A percentile compares a stretch with the other conserved stretches of the same genome.
These are phyloP conservation scores for Diaporthe eres DNA, from an alignment of 2,329 filamentous ascomycete genomes.

Conservation along the genomic window DNA sequence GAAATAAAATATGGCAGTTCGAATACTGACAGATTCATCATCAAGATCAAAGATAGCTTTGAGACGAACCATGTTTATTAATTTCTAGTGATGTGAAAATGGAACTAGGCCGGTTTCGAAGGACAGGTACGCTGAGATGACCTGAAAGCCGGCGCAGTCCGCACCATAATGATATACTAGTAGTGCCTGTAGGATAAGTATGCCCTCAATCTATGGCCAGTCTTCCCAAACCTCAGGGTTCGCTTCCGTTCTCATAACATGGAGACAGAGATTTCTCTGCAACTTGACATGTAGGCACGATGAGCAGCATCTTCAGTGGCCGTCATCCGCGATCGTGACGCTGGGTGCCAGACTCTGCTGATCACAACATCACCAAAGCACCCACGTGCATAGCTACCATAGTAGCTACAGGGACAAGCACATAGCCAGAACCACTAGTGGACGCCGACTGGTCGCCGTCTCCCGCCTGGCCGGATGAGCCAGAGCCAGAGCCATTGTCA, in stretches of 20 bases:
- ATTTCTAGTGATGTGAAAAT: too few species aligned
- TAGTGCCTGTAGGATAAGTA: neutral
- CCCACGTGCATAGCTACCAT: constrained; percentile 3
- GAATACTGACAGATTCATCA: too few species aligned
- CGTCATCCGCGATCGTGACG: neutral
- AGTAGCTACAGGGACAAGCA: neutral
- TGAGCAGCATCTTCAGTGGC: neutral
- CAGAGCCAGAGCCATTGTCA: neutral
- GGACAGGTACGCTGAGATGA: neutral
- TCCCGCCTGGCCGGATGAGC: neutral
- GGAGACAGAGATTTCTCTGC: neutral
- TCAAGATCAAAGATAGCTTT: too few species aligned
- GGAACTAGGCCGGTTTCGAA: neutral
- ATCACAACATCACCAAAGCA: constrained; percentile 18
- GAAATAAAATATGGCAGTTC: too few species aligned
- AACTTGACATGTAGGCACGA: neutral
- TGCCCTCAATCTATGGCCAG: neutral
- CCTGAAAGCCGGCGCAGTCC: neutral
- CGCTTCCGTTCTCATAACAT: neutral
- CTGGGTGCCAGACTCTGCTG: neutral
- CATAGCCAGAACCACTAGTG: neutral
- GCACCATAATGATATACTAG: too few species aligned
- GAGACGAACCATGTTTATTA: too few species aligned
- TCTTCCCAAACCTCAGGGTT: neutral
- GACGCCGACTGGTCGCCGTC: neutral